phyloP scores from a whole-genome alignment of 2,329 filamentous ascomycete species.

The Venturia nashicola region DNA sequence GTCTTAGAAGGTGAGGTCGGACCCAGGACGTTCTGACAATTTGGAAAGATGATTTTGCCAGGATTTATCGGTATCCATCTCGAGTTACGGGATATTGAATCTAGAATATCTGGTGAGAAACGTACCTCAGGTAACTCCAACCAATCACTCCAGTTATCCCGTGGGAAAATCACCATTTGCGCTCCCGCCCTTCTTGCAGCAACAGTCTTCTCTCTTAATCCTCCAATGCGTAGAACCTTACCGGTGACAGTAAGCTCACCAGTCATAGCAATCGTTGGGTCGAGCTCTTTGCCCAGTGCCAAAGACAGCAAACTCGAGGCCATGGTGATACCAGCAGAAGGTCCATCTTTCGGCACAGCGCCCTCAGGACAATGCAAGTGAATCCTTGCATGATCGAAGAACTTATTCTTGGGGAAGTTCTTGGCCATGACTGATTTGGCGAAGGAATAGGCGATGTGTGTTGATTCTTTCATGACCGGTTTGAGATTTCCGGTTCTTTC shows the following conservation, averaged over 20 bases:
- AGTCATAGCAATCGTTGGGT: slow-evolving; percentile 91
- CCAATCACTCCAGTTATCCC: slow-evolving; percentile 95
- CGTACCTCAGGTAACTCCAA: slow-evolving; percentile 88
- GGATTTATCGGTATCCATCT: neutral
- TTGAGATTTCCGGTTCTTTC: slow-evolving; percentile 93
- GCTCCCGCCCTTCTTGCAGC: slow-evolving; percentile 86
- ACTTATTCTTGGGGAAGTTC: slow-evolving; percentile 78
- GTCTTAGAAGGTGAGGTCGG: too few relatives aligned
- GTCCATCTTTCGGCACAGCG: slow-evolving; percentile 83
- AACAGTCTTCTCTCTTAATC: slow-evolving; percentile 91
- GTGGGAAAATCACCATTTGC: slow-evolving; percentile 86
- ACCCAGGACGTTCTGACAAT: neutral
- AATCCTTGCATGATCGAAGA: slow-evolving; percentile 91
- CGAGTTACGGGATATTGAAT: neutral
- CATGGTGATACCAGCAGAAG: slow-evolving; percentile 85
- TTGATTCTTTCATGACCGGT: slow-evolving; percentile 96
- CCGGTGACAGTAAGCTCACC: slow-evolving; percentile 94
- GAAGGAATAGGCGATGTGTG: slow-evolving; percentile 89
- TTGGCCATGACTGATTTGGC: slow-evolving; percentile 79
- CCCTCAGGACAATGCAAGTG: slow-evolving; percentile 96
- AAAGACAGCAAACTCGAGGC: slow-evolving; percentile 82
- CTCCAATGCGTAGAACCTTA: slow-evolving; percentile 90
- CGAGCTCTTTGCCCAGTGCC: slow-evolving; percentile 63
- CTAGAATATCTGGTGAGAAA: slow-evolving; percentile 14
- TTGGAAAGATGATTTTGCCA: too few relatives aligned